Evolutionary conservation across 208 protist genomes (phyloP).

Genomic region (Phytomonas sp.): DNA sequence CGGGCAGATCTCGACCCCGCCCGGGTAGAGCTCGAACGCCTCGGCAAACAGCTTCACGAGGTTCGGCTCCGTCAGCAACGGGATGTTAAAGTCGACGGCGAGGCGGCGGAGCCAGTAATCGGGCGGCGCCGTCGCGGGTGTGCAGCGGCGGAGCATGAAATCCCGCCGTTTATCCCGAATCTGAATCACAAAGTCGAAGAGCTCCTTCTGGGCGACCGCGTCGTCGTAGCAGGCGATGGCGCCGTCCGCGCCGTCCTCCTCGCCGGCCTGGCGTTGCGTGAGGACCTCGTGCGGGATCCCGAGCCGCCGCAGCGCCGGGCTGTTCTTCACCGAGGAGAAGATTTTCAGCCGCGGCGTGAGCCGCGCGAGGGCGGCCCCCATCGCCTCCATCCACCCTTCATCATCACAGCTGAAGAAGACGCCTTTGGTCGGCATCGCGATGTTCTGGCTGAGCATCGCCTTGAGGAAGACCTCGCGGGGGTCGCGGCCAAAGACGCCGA

Average conservation of each 20-base stretch:
- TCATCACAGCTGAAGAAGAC: slow-evolving; percentile 86
- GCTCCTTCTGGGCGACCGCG: slow-evolving; percentile 46
- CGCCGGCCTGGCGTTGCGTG: slow-evolving; percentile 25
- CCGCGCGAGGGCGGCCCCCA: slow-evolving; percentile 47
- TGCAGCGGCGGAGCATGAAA: slow-evolving; percentile 74
- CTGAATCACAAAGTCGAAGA: slow-evolving; percentile 87
- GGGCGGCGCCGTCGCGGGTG: slow-evolving; percentile 43
- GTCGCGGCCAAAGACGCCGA: slow-evolving; percentile 93
- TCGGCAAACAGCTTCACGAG: slow-evolving; percentile 77
- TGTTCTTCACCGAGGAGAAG: slow-evolving; percentile 67
- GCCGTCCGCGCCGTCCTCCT: slow-evolving; percentile 8
- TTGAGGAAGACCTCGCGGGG: slow-evolving; percentile 89
- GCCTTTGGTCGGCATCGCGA: slow-evolving; percentile 61
- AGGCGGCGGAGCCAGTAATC: slow-evolving; percentile 86
- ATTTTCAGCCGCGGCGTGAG: slow-evolving; percentile 38
- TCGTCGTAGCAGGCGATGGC: slow-evolving; percentile 2
- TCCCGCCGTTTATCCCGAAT: slow-evolving; percentile 78
- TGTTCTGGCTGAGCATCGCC: slow-evolving; percentile 79
- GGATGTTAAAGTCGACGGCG: slow-evolving; percentile 88
- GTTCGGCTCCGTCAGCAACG: slow-evolving; percentile 82
- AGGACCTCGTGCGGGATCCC: slow-evolving; percentile 66
- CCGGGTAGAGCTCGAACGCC: slow-evolving; percentile 28
- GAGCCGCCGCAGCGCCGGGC: slow-evolving; percentile 69
- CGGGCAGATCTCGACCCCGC: slow-evolving; percentile 66
- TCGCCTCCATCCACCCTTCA: slow-evolving; percentile 29